phyloP scores from a whole-genome alignment of 495 filamentous ascomycete species.

The Choiromyces venosus region DNA sequence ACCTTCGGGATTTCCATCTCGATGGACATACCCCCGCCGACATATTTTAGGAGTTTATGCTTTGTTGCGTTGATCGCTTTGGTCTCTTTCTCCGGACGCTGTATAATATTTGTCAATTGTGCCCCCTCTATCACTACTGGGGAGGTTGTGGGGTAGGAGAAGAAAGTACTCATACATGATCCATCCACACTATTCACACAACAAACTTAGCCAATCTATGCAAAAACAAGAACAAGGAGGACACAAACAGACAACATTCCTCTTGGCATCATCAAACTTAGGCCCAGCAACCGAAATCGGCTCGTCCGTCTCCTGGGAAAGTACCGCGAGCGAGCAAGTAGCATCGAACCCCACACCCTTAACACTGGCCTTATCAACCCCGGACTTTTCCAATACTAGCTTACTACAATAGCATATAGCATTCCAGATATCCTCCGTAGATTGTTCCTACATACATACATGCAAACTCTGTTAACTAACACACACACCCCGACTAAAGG shows the following conservation, averaged over 20 bases:
- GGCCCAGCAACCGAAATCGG: slow-evolving; percentile 84
- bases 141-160: neutral
- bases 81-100: slow-evolving; percentile 83
- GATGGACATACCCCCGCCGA: slow-evolving; percentile 93
- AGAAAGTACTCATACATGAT: slow-evolving; percentile 36
- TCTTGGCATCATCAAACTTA: slow-evolving; percentile 55
- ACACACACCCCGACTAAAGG: neutral
- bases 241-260: slow-evolving; percentile 41
- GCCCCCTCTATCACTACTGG: neutral
- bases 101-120: slow-evolving; percentile 38
- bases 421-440: slow-evolving; percentile 90
- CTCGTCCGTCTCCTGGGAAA: slow-evolving; percentile 79
- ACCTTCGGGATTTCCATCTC: slow-evolving; percentile 99
- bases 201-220: slow-evolving; percentile 9
- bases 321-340: slow-evolving; percentile 90
- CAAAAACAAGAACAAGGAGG: neutral
- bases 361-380: slow-evolving; percentile 64
- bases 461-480: neutral
- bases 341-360: slow-evolving; percentile 94
- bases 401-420: slow-evolving; percentile 80
- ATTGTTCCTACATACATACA: slow-evolving; percentile 98
- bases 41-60: slow-evolving; percentile 89
- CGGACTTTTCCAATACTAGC: slow-evolving; percentile 68
- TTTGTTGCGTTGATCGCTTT: slow-evolving; percentile 83
- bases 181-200: slow-evolving; percentile 40